These are phyloP conservation scores for Coemansia sp. DNA, from an alignment of 192 early-diverging fungal genomes.

Conservation along the genomic window DNA sequence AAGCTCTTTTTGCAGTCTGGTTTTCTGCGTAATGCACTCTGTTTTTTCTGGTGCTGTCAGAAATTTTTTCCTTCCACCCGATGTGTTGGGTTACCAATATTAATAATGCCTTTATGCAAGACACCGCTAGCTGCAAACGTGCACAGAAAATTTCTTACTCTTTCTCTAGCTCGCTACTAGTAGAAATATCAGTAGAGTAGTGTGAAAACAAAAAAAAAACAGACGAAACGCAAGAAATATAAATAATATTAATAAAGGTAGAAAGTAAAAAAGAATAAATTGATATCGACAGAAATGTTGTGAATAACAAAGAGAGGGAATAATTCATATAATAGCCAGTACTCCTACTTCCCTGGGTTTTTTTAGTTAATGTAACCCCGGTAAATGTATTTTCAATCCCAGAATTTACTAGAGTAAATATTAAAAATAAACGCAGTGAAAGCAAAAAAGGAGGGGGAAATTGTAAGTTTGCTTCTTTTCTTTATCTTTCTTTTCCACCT, in stretches of 20 bases:
- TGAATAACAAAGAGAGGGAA: conserved; percentile 8
- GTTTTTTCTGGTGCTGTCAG: too few species aligned
- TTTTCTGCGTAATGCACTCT: too few species aligned
- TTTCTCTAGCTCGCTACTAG: too few species aligned
- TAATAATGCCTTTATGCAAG: too few species aligned
- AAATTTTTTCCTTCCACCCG: too few species aligned
- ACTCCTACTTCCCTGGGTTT: not conserved
- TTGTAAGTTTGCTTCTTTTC: too few species aligned
- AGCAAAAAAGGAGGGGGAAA: too few species aligned
- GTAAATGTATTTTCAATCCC: not conserved
- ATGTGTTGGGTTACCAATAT: too few species aligned
- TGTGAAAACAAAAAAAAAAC: not conserved
- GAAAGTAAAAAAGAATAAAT: conserved; percentile 2
- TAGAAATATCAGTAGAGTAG: not conserved
- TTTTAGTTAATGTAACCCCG: conserved; percentile 5
- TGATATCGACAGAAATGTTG: conserved; percentile 4
- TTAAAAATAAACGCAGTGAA: not conserved
- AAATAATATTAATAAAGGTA: conserved; percentile 7
- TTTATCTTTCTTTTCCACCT: too few species aligned
- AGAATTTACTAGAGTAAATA: not conserved
- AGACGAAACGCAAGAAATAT: not conserved
- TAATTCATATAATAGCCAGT: conserved; percentile 10
- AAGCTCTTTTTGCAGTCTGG: too few species aligned
- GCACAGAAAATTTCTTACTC: too few species aligned
- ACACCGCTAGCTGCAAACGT: too few species aligned